phyloP scores from a whole-genome alignment of 768 basidiomycete species.

The Leucocoprinus sp. region DNA sequence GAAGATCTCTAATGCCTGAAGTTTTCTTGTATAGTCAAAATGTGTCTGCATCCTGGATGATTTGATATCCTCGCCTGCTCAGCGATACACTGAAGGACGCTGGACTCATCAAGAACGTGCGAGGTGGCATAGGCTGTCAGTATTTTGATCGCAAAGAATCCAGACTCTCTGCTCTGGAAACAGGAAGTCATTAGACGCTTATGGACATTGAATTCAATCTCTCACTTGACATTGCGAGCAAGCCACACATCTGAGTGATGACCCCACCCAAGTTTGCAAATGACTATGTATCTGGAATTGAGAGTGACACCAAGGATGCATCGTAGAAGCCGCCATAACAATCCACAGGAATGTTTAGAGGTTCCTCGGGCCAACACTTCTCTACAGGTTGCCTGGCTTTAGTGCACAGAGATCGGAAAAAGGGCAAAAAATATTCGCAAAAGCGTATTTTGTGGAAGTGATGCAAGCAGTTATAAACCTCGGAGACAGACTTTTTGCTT shows the following conservation, averaged over 20 bases:
- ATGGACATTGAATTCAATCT: neutral
- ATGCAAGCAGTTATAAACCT: too few relatives aligned
- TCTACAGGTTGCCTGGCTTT: neutral
- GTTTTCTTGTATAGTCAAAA: constrained; percentile 70
- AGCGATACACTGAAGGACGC: constrained; percentile 26
- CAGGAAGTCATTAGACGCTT: neutral
- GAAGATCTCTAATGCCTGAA: constrained; percentile 79
- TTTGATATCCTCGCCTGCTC: neutral
- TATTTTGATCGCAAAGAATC: constrained; percentile 44
- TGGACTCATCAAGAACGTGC: neutral
- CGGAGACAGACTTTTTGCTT: too few relatives aligned
- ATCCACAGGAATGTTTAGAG: too few relatives aligned
- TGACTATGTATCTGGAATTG: constrained; percentile 32
- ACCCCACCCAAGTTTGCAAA: constrained; percentile 51
- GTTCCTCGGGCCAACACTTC: neutral
- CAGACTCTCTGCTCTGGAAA: constrained; percentile 23
- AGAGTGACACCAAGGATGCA: neutral
- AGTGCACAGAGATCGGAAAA: neutral
- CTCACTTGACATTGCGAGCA: constrained; percentile 23
- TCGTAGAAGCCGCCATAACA: neutral
- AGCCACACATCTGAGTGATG: constrained; percentile 41
- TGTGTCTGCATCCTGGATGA: constrained; percentile 51
- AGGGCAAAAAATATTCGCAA: neutral
- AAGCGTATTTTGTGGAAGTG: too few relatives aligned
- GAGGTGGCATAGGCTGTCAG: constrained; percentile 26